Base-by-base conservation (phyloP, 306 rosid species). In the Cucurbita ficifolia region DNA sequence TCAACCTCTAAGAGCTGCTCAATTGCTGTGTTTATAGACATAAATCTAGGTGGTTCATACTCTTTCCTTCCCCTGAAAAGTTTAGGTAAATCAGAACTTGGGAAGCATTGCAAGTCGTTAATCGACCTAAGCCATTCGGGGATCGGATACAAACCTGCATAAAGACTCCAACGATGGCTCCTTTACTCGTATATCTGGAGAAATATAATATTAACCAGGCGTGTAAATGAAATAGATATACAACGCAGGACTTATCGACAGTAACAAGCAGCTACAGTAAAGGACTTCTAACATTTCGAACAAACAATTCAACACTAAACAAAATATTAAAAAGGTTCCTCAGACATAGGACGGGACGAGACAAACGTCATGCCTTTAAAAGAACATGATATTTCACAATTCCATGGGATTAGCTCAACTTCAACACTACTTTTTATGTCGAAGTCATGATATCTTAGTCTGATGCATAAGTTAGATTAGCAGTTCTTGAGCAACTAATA, bases 1-100 rank as follows among this genome's bases (percentile, higher is more conserved):
- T 77, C 89, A 74, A 93, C 82, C 86, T 93, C 97, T 87, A 93
- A 79, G 59, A 93, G 89, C 83, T 93, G 97, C 85, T 87, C 92
- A 78, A 93, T 86, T 79, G 96, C 92, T 48, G 88, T 87, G 82
- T 84, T 90, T 70, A 93, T 83, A 4, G 94, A 78, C 98, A 93
- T 93, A 74, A 79, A 93, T 79, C 90, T 88, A 39, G 97, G 94
- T 11, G 96, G 93, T 84, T 90, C 98, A 77, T 92, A 92, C 54
- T 76, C 78, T 77, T 92, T 92, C 80, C 52, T 89, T 73, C 98
- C 98, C 80, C 97, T 92, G 84, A 60, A 83, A 77, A 45, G 68
- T 61, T 73, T 13, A n/a, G 24, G 59, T 35, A 53, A 79, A 73
- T 53, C 59, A 33, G 61, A 56, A 54, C 62, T 55, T 5, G 5